Conservation (phyloP, 352 stramenopile species). For the Phytophthora ramorum region DNA sequence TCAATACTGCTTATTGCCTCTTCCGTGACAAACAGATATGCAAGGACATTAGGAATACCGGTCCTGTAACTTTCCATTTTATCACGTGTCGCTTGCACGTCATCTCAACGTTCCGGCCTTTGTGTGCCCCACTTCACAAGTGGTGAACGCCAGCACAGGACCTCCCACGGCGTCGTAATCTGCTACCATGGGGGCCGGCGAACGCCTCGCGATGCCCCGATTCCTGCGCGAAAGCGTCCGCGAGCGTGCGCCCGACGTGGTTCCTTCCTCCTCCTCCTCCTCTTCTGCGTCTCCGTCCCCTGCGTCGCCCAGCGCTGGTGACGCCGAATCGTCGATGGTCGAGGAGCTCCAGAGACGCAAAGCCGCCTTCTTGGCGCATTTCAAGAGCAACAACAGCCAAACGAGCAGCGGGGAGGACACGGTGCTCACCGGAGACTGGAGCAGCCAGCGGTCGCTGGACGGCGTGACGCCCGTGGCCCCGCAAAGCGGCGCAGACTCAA, state of each 20-base stretch:
- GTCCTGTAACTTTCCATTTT: not conserved
- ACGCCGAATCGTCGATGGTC: constrained; percentile 40
- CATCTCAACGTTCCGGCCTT: constrained; percentile 11
- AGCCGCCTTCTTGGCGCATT: constrained; percentile 56
- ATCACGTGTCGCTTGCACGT: constrained; percentile 4
- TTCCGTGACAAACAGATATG: not conserved
- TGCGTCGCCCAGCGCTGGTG: constrained; percentile 22
- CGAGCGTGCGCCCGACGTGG: constrained; percentile 23
- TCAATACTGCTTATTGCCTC: no score
- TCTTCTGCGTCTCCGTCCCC: constrained; percentile 9
- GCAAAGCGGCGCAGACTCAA: constrained; percentile 42
- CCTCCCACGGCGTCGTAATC: constrained; percentile 2
- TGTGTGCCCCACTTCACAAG: constrained; percentile 19
- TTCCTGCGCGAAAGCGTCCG: constrained; percentile 38
- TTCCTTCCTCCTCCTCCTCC: not conserved
- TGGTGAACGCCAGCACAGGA: constrained; percentile 4
- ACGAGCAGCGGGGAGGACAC: constrained; percentile 18
- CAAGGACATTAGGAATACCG: not conserved
- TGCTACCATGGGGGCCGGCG: constrained; percentile 24
- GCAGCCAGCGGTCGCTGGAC: constrained; percentile 29
- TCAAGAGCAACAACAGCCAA: constrained; percentile 36
- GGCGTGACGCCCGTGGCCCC: not conserved
- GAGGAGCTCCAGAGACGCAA: constrained; percentile 56
- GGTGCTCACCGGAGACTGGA: constrained; percentile 16
- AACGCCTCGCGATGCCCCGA: constrained; percentile 38